Base-by-base conservation (phyloP, 2,329 filamentous ascomycete genomes). In the Aureobasidium sp. region DNA sequence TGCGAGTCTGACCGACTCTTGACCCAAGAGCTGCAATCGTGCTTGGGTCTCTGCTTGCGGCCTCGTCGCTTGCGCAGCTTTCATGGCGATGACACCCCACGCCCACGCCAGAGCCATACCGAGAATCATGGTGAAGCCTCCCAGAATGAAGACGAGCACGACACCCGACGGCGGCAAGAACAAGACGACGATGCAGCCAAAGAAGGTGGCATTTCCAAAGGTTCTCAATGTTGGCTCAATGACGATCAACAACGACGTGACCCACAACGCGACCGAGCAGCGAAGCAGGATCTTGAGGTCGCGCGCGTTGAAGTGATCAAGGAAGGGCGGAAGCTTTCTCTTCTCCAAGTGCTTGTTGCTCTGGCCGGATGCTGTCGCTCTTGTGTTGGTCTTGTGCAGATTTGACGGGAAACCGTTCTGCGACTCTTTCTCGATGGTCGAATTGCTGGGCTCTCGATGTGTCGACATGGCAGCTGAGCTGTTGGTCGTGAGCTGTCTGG, bases 301-400 rank as follows among this genome's bases (percentile, higher is more conserved):
- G 22, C 47, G 45, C 14, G 54, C 47, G 35, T 55, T 55, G 47
- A 55, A 55, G 32, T 55, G 54, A 27, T 55, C 54, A 17, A 55
- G 30, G n/a, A 55, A 52, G 5, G 39, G 45, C 3, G 54, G 54
- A 1, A 55, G 39, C 32, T 52, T 49, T 22, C 5, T 45, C 39
- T 55, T 55, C 24, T 44, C 32, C 16, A n/a, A n/a, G 34, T 37
- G n/a, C 4, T 32, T 12, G 47, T 10, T 37, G 47, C 6, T n/a
- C 16, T 29, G n/a, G n/a, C n/a, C n/a, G n/a, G n/a, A n/a, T 16
- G 32, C 16, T 6, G 45, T 50, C 25, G 45, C 24, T 6, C 16
- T 29, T 38, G 45, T 50, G 14, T 39, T 39, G 25, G 48, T 51
- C 25, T 51, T 6, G 12, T 51, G 48, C 48, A 51, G 7, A 1